Base-by-base conservation (phyloP, 2,329 filamentous ascomycete genomes). In the Phyllosticta capitalensis region DNA sequence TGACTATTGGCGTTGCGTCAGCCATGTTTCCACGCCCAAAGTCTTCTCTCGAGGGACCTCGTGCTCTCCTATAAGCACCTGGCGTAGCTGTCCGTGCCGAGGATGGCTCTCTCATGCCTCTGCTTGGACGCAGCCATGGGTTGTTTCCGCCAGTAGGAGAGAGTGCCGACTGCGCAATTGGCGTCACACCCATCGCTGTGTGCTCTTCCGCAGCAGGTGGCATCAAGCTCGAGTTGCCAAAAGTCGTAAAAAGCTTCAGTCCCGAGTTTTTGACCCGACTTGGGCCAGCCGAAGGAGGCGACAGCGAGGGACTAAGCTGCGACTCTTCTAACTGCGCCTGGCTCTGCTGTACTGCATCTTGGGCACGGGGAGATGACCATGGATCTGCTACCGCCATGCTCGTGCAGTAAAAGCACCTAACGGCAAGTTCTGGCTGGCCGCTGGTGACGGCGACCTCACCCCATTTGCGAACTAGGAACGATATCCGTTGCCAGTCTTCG, bases 331-430 rank as follows among this genome's bases (percentile, higher is more conserved):
- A 65, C 9, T 73, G 73, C 62, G 74, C 74, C 69, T 74, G 85
- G 79, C 85, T 65, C 71, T 81, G 64, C 70, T 81, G 77, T 56
- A 80, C 79, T 9, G 79, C 80, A 64, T 82, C 79, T 67, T 86
- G 81, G 22, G 90, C 89, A 2, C 88, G 87, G 9, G 92, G 91
- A 9, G 92, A 95, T 20, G 86, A 83, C 92, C 91, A 96, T 1
- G 90, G 87, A 70, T 94, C 90, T 0, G 87, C 85, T 0, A 89
- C 88, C 69, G 96, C 91, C 20, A 87, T 81, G 22, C 89, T 90
- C 19, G 90, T 94, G 71, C 92, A 96, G 54, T 92, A 90, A 71
- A 96, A 96, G 74, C 87, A 97, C 67, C 92, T 82, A 54, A 96
- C 94, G 19, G 94, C 94, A 52, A 99, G 79, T 67, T 95, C 89